phyloP scores from a whole-genome alignment of 768 basidiomycete species.

The Phanerodontia chrysosporium region DNA sequence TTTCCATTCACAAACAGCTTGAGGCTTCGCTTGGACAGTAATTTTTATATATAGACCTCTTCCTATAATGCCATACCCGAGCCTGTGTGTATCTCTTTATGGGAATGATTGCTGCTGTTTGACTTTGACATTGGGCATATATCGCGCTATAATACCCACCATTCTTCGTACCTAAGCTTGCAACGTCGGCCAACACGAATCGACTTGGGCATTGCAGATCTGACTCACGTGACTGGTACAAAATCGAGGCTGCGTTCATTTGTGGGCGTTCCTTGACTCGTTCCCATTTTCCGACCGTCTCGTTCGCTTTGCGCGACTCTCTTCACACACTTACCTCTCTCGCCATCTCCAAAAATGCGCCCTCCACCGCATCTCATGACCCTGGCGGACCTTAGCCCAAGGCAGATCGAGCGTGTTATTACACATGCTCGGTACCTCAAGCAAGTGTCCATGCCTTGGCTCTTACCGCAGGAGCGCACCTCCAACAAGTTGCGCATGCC shows the following conservation, averaged over 20 bases:
- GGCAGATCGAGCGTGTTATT: slow-evolving; percentile 68
- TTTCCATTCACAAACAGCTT: slow-evolving; percentile 78
- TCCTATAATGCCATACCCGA: neutral
- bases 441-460: slow-evolving; percentile 59
- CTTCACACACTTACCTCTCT: neutral
- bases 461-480: slow-evolving; percentile 41
- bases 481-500: slow-evolving; percentile 44
- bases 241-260: neutral
- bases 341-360: neutral
- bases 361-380: slow-evolving; percentile 77
- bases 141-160: neutral
- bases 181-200: no score
- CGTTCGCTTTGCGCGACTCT: no score
- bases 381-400: slow-evolving; percentile 78
- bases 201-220: no score
- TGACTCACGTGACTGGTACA: neutral
- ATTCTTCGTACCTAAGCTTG: no score
- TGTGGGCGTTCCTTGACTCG: neutral
- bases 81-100: neutral
- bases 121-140: neutral
- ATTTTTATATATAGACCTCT: no score
- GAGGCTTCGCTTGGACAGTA: slow-evolving; percentile 12
- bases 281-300: no score
- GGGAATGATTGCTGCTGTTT: neutral
- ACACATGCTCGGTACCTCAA: slow-evolving; percentile 64